A percentile compares a stretch with the other conserved stretches of the same genome.
These are phyloP conservation scores for Avena insularis DNA, from an alignment of 176 grass and related monocot genomes.

Conservation along the genomic window DNA sequence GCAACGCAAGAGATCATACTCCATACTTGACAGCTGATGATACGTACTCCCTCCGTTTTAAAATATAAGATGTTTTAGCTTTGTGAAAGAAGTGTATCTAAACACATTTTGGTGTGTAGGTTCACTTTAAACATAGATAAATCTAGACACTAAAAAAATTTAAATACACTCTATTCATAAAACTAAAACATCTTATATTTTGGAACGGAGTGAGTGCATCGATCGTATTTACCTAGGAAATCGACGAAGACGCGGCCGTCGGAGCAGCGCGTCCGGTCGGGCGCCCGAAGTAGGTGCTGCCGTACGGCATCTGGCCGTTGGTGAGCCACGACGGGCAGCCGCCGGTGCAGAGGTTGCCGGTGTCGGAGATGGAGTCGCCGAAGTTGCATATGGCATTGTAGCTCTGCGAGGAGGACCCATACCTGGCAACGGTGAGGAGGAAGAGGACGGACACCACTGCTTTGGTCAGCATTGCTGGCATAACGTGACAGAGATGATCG, in stretches of 20 bases:
- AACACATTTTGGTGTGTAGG: no score
- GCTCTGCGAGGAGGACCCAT: conserved; percentile 34
- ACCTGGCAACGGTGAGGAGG: conserved; percentile 15
- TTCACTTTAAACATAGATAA: no score
- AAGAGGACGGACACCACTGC: neutral
- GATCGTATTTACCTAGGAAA: conserved; percentile 49
- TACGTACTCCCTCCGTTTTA: no score
- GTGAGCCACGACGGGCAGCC: conserved; percentile 51
- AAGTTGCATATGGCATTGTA: conserved; percentile 84
- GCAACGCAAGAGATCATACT: neutral
- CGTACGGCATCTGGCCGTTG: conserved; percentile 69
- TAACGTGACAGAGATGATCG: no score
- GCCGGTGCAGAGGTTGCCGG: conserved; percentile 65
- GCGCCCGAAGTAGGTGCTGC: conserved; percentile 67
- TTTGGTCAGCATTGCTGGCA: no score
- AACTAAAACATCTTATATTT: no score
- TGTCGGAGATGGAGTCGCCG: conserved; percentile 81
- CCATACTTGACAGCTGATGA: neutral
- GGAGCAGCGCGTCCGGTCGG: conserved; percentile 67
- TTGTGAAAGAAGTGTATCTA: no score
- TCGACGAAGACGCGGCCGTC: conserved; percentile 75
- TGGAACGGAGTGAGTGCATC: no score
- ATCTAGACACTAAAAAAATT: no score
- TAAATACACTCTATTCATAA: no score
- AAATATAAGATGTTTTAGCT: no score